Evolutionary conservation across 345 rosid genomes (phyloP).

Genomic region (Salix exigua): DNA sequence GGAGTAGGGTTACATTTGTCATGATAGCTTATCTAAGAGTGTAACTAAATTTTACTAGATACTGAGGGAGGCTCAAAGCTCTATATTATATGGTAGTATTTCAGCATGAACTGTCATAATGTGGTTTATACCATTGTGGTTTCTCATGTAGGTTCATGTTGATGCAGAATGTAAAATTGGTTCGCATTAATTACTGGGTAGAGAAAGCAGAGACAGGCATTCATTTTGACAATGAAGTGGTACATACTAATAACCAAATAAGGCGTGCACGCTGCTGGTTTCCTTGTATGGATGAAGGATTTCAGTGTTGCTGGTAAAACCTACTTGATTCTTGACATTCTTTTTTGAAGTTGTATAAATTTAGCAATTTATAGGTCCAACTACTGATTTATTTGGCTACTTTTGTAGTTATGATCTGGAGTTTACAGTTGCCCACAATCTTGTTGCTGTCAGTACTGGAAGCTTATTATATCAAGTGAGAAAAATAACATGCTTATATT

Average conservation of each 20-base stretch:
- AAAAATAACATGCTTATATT: constrained; percentile 5
- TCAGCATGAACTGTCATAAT: constrained; percentile 24
- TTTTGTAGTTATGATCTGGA: constrained; percentile 83
- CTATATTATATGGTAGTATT: background rate
- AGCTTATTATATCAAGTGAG: constrained; percentile 82
- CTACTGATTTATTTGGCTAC: constrained; percentile 4
- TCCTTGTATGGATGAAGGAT: constrained; percentile 79
- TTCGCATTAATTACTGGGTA: constrained; percentile 82
- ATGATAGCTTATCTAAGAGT: background rate
- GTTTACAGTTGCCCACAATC: constrained; percentile 85
- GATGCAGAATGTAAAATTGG: constrained; percentile 92
- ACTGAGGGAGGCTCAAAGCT: background rate
- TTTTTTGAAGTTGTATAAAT: background rate
- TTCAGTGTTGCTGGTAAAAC: constrained; percentile 81
- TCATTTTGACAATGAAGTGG: constrained; percentile 67
- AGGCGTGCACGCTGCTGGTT: constrained; percentile 98
- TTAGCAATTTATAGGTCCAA: background rate
- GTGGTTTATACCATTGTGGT: constrained; percentile 35
- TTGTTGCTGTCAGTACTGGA: constrained; percentile 89
- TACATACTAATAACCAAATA: constrained; percentile 85
- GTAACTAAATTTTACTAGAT: background rate
- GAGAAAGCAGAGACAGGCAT: constrained; percentile 89
- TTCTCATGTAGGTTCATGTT: constrained; percentile 56
- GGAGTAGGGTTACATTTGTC: background rate
- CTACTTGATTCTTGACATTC: constrained; percentile 2